Evolutionary conservation across 75 land plant genomes (phyloP).

Genomic region (Cryptomeria japonica): DNA sequence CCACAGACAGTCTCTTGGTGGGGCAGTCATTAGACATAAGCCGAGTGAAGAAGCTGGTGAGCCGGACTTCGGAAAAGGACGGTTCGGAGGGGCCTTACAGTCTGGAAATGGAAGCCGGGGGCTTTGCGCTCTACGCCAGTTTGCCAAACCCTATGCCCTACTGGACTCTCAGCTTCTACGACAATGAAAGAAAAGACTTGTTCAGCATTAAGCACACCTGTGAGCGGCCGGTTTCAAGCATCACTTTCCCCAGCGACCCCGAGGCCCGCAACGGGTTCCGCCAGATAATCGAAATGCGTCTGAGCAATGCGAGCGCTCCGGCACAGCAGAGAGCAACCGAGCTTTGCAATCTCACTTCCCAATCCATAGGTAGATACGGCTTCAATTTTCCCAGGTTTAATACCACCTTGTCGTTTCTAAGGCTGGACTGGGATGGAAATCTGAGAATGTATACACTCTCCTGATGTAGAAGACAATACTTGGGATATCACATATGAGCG

Average conservation of each 20-base stretch:
- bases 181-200: not conserved
- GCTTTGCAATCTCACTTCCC: not conserved
- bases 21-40: conserved; percentile 36
- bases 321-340: too few species aligned
- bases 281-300: conserved; percentile 4
- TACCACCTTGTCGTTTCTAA: conserved; percentile 27
- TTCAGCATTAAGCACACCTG: not conserved
- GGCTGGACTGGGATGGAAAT: conserved; percentile 42
- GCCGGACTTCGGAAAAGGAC: conserved; percentile 25
- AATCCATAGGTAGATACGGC: not conserved
- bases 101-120: conserved; percentile 24
- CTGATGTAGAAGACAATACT: conserved; percentile 17
- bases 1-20: conserved; percentile 55
- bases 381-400: conserved; percentile 17
- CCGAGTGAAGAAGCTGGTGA: conserved; percentile 21
- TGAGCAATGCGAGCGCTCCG: not conserved
- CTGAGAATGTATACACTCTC: conserved; percentile 31
- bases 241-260: conserved; percentile 14
- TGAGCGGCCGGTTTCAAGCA: not conserved
- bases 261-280: conserved; percentile 11
- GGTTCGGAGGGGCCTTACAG: conserved; percentile 28
- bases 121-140: conserved; percentile 30
- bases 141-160: not conserved
- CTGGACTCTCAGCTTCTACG: conserved; percentile 17
- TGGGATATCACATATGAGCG: conserved; percentile 36